Percentiles rank a stretch among this genome's conserved stretches.
phyloP scores from a whole-genome alignment of 768 basidiomycete genomes.

The Hericium erinaceus region DNA sequence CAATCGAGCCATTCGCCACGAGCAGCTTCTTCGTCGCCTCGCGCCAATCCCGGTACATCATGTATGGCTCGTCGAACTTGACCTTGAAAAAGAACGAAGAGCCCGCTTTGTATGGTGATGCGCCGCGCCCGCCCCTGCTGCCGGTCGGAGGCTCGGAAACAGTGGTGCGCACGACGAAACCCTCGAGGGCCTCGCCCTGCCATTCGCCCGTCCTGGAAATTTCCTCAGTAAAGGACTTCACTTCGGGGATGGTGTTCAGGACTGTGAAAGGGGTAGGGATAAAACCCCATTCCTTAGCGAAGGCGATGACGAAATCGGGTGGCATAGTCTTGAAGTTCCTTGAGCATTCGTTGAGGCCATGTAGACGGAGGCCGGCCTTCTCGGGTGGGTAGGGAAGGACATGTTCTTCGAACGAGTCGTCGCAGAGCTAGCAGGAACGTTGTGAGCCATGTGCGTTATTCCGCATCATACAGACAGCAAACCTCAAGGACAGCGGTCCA shows the following conservation, averaged over 20 bases:
- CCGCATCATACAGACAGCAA: conserved; percentile 14
- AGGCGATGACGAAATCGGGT: conserved; percentile 56
- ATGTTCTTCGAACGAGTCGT: conserved; percentile 96
- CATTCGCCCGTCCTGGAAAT: conserved; percentile 64
- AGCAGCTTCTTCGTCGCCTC: conserved; percentile 84
- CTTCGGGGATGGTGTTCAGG: conserved; percentile 54
- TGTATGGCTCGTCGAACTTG: conserved; percentile 98
- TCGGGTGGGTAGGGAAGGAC: conserved; percentile 78
- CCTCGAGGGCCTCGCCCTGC: conserved; percentile 81
- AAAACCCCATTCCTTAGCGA: conserved; percentile 89
- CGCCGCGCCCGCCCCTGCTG: conserved; percentile 16
- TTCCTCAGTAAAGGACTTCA: conserved; percentile 62
- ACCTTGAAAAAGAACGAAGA: conserved; percentile 98
- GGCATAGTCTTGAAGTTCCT: conserved; percentile 64
- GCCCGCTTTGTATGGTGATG: conserved; percentile 64
- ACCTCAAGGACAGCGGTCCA: conserved; percentile 93
- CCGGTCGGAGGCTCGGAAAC: conserved; percentile 37
- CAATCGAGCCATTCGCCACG: conserved; percentile 24
- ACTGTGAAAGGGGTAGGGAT: conserved; percentile 60
- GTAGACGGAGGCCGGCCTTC: conserved; percentile 83
- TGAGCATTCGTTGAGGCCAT: conserved; percentile 75
- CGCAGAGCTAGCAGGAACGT: conserved; percentile 67
- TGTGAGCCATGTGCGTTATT: neutral
- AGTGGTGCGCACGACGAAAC: conserved; percentile 84
- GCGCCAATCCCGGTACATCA: conserved; percentile 98